Evolutionary conservation across 306 rosid genomes (phyloP), one percentile per base, ranked within the genome.

Genomic region (Corylus heterophylla): DNA sequence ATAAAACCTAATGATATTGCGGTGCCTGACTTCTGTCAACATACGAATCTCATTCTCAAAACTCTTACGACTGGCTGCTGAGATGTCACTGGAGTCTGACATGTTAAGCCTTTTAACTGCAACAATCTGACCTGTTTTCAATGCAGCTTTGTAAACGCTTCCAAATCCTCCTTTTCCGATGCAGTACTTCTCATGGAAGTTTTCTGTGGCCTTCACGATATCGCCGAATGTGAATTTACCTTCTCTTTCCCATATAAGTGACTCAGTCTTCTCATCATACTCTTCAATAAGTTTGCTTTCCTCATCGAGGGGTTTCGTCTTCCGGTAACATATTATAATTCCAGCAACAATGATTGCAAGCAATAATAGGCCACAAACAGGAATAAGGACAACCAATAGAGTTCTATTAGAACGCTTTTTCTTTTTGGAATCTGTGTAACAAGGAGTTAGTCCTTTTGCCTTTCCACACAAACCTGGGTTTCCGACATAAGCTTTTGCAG

Each of bases 91-190:
- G 9, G 89, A 82, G 44, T 88, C 82, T 5, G 80, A 51, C 54
- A 85, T 63, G 7, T 88, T 86, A 47, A 92, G 84, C 39, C 72
- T 82, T 74, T 92, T 92, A 1, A 92, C 92, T 20, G 94, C 97
- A 73, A 90, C 87, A 54, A 86, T 64, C 62, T 59, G 79, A 54
- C 89, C 86, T 18, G 89, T 81, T n/a, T 61, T 29, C 50, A 92
- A 44, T 51, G 48, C 78, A 4, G 89, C 97, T 74, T 73, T 87
- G 71, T 87, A 92, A 27, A 92, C 97, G 16, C 82, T 90, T 77
- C 94, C 97, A 64, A 81, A 87, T 69, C 97, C 97, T 81, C 94
- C 94, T 75, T 82, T 87, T 74, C 93, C 97, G 37, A 92, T 83
- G 90, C 90, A 90, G 80, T 81, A 78, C 47, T 78, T 84, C 42